Conservation (phyloP, 164 flowering plant genomes). For the Paratinospora sagittata region DNA sequence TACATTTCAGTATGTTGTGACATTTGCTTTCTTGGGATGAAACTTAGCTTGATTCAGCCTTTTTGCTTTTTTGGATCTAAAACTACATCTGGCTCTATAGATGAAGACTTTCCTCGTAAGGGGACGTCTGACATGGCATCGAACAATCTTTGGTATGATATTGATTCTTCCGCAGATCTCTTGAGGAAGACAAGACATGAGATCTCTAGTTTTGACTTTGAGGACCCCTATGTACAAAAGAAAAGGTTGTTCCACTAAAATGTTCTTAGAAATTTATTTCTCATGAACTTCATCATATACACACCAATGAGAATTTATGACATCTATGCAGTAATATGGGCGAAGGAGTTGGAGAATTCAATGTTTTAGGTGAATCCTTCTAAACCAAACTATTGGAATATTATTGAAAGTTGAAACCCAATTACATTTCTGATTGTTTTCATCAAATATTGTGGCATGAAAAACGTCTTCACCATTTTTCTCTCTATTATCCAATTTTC, state of each 20-base stretch:
- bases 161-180: constrained; percentile 21
- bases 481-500: background rate
- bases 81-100: constrained; percentile 23
- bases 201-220: constrained; percentile 22
- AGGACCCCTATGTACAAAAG: constrained; percentile 16
- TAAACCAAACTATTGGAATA: background rate
- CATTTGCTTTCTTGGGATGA: background rate
- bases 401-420: background rate
- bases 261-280: background rate
- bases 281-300: constrained; percentile 3
- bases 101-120: constrained; percentile 25
- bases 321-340: constrained; percentile 26
- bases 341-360: constrained; percentile 12
- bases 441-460: background rate
- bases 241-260: constrained; percentile 28
- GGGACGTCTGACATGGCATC: constrained; percentile 18
- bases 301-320: constrained; percentile 9
- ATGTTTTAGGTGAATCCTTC: constrained; percentile 26
- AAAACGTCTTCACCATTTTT: background rate
- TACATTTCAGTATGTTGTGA: background rate
- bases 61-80: constrained; percentile 7
- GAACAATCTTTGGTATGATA: constrained; percentile 24
- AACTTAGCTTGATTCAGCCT: background rate
- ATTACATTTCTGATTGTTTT: background rate
- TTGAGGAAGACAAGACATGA: constrained; percentile 17